Base-by-base conservation (phyloP, 176 grass and related monocot species). In the Triticum aestivum region DNA sequence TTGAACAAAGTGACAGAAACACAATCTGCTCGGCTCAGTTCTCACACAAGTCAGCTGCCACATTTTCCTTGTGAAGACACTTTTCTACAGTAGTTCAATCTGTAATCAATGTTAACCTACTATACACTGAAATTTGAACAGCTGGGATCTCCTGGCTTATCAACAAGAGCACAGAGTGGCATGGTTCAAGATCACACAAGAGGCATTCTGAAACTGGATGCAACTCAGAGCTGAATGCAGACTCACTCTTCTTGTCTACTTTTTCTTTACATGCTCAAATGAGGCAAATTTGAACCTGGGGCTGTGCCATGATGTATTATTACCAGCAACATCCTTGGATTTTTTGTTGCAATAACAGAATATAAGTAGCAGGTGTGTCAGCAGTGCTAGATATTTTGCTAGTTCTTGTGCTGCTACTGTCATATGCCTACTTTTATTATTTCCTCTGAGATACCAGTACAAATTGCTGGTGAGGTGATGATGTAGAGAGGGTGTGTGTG, bases 391-490 rank as follows among this genome's bases (percentile, higher is more conserved):
- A 79, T 79, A 81, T 76, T 82, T 84, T 73, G 71, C 5, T 54
- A 54, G 2, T 79, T 84, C 24, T 61, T 54, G 74, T 69, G 81
- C 14, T 76, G 73, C 49, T 51, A 27, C n/a, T 72, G 67, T 51
- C 62, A 42, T 64, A 56, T 69, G 20, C 35, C 21, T 79, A 9
- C 79, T 61, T 61, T 18, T 73, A 68, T 58, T 47, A 54, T 75
- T 67, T 65, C 14, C 34, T 32, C 81, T 74, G 24, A 69, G 32
- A 73, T 86, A 82, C 61, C 84, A 68, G 82, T 89, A 85, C 86
- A 82, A 90, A 65, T 84, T 89, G 84, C 75, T 82, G 27, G 89
- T 86, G 64, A 82, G 76, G 78, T 54, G 77, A 85, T 91, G 88
- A 89, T 93, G 92, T 86, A 83, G 84, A 87, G 80, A 85, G 71